Percentiles rank a stretch among this genome's conserved stretches.
Conservation (phyloP, 495 filamentous ascomycete species). For the Clohesyomyces aquaticus region DNA sequence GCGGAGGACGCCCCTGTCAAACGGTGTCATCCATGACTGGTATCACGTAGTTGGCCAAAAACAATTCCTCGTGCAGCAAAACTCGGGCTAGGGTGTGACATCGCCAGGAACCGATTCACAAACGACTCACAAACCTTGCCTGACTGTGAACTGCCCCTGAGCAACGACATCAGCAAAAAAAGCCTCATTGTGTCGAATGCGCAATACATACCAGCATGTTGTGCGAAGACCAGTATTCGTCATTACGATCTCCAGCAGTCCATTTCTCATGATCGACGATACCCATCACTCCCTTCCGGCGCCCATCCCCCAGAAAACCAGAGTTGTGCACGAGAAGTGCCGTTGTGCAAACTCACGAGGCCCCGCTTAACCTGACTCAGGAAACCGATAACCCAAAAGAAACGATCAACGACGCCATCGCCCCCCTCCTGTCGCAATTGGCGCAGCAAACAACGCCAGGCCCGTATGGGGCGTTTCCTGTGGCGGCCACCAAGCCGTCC, state of each 20-base stretch:
- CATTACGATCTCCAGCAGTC: neutral
- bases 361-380: too few relatives aligned
- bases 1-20: too few relatives aligned
- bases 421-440: slow-evolving; percentile 5
- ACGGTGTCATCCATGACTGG: neutral
- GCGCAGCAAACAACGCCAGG: neutral
- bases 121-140: neutral
- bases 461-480: neutral
- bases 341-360: too few relatives aligned
- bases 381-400: neutral
- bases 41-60: too few relatives aligned
- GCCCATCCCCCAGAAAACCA: too few relatives aligned
- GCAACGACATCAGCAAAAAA: neutral
- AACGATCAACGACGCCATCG: neutral
- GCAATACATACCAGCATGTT: neutral
- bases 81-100: too few relatives aligned
- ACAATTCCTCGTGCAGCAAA: too few relatives aligned
- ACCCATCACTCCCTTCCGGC: neutral
- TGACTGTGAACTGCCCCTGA: neutral
- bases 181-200: too few relatives aligned
- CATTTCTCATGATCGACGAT: neutral
- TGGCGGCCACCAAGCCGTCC: slow-evolving; percentile 3
- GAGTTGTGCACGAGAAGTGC: too few relatives aligned
- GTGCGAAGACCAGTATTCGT: neutral
- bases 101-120: too few relatives aligned